Evolutionary conservation across 2,329 filamentous ascomycete species (phyloP), one percentile per base, ranked within the genome.

Genomic region (Claviceps monticola): DNA sequence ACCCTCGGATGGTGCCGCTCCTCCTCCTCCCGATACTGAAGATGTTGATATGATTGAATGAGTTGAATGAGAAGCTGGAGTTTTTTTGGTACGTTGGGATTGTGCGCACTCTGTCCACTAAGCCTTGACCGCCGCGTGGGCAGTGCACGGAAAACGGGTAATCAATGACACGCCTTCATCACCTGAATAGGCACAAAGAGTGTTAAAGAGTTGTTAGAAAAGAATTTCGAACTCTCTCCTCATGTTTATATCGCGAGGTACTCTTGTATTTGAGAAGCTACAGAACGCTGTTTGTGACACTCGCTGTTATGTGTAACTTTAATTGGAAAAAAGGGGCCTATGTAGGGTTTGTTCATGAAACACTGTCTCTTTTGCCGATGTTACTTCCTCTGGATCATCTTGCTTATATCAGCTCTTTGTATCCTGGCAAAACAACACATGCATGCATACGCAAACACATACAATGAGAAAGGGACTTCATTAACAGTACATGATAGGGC

Each of bases 11-110:
- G 67, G 62, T 49, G 66, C 61, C n/a, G 57, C 56, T 17, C 56
- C 55, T n/a, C 62, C 65, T 34, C 57, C 63, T 46, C 51, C 61
- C 17, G 70, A 66, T 16, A 48, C 37, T 41, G 79, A 82, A 51
- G 82, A 86, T 63, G 72, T 85, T 55, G 83, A 86, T 59, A 86
- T 86, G 83, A 84, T 86, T 61, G 80, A 83, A 69, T 83, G 67
- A 55, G 37, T 86, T 61, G 80, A 83, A 69, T 83, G 67, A 55
- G 37, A 48, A 34, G 9, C 17, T 50, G 37, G 46, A 34, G 6
- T 19, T 50, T 21, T 19, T 23, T 34, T 19, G 38, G 37, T 16
- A 46, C 16, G 17, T 46, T 46, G 21, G 23, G 3, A 19, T 21
- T 50, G 38, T 50, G 26, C 43, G 21, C 21, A 34, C 44, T 36